A percentile compares a stretch with the other conserved stretches of the same genome.
These are phyloP conservation scores for Collybia sordida DNA, from an alignment of 768 basidiomycete genomes.

Conservation along the genomic window DNA sequence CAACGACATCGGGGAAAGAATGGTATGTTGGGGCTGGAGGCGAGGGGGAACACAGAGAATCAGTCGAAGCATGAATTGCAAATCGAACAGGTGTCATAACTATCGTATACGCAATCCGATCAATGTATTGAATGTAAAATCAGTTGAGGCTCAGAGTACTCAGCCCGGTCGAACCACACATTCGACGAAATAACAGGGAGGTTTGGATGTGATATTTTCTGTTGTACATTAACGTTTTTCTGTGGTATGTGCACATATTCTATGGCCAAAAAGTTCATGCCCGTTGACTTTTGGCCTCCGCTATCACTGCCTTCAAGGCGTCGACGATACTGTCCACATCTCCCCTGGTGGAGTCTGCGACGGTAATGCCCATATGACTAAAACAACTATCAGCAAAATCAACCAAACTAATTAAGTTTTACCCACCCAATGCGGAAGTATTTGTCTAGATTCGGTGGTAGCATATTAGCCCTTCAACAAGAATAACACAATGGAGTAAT, in stretches of 20 bases:
- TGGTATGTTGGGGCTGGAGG: conserved; percentile 90
- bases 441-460: conserved; percentile 46
- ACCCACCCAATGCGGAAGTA: conserved; percentile 89
- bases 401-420: conserved; percentile 2
- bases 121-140: too few relatives aligned
- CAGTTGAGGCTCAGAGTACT: too few relatives aligned
- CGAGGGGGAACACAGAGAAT: conserved; percentile 56
- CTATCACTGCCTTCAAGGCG: conserved; percentile 60
- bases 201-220: too few relatives aligned
- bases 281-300: conserved; percentile 31
- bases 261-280: too few relatives aligned
- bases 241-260: too few relatives aligned
- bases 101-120: too few relatives aligned
- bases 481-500: neutral
- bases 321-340: conserved; percentile 75
- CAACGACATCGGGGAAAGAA: conserved; percentile 77
- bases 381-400: conserved; percentile 1
- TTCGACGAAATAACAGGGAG: too few relatives aligned
- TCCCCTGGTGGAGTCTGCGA: conserved; percentile 62
- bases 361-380: conserved; percentile 92
- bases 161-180: too few relatives aligned
- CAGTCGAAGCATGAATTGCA: conserved; percentile 6
- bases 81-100: neutral
- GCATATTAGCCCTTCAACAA: too few relatives aligned
- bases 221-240: too few relatives aligned